These are phyloP conservation scores for Phlebiopsis gigantea DNA, from an alignment of 768 basidiomycete species.

Conservation along the genomic window DNA sequence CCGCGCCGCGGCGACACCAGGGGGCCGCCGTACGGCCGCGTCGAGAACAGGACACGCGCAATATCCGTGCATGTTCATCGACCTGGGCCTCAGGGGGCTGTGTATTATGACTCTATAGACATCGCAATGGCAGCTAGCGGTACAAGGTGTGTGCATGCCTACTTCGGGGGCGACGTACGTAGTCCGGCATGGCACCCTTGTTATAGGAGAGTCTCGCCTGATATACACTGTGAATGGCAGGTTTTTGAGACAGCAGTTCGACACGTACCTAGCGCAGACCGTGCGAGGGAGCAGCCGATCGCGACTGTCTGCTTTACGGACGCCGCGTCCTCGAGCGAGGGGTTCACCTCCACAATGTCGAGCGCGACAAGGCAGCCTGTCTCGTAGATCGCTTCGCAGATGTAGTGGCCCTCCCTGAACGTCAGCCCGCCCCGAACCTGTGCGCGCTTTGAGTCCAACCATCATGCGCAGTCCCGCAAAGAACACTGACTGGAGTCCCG, in stretches of 20 bases:
- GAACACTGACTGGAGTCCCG: slow-evolving; percentile 69
- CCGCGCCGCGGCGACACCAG: no score
- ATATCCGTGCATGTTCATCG: no score
- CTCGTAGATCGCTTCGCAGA: slow-evolving; percentile 88
- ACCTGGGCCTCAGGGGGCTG: background rate
- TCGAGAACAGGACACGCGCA: no score
- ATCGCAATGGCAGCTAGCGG: background rate
- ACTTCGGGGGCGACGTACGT: background rate
- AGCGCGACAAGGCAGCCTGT: slow-evolving; percentile 89
- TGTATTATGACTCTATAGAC: background rate
- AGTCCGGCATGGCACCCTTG: no score
- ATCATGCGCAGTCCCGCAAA: background rate
- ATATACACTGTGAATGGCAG: background rate
- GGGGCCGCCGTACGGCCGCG: no score
- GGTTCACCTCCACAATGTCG: slow-evolving; percentile 98
- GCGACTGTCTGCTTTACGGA: slow-evolving; percentile 85
- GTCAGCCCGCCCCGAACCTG: slow-evolving; percentile 92
- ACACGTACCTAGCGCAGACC: slow-evolving; percentile 69
- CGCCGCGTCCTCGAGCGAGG: slow-evolving; percentile 72
- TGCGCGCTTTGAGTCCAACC: background rate
- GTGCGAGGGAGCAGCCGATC: slow-evolving; percentile 81
- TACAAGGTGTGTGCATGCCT: no score
- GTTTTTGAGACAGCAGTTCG: background rate
- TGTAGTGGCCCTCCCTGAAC: slow-evolving; percentile 98
- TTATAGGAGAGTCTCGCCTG: slow-evolving; percentile 12